Conservation (phyloP, 768 basidiomycete species). For the Tylopilus cervinicoccineus region DNA sequence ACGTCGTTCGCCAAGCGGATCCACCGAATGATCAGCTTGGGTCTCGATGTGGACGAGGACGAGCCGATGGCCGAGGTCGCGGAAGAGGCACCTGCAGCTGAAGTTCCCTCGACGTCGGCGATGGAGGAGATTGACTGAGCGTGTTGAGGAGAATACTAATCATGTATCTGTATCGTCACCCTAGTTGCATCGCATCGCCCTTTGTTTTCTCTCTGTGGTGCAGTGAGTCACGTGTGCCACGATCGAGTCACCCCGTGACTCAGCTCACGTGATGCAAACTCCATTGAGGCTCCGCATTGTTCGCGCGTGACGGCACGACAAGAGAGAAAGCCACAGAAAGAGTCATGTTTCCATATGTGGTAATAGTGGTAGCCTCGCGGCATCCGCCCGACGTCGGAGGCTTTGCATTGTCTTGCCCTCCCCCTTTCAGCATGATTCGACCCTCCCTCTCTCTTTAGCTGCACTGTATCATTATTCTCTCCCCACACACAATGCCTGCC, state of each 20-base stretch:
- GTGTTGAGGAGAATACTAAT: slow-evolving; percentile 1
- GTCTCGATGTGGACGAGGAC: slow-evolving; percentile 86
- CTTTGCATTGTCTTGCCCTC: slow-evolving; percentile 21
- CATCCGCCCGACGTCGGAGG: slow-evolving; percentile 8
- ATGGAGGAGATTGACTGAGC: slow-evolving; percentile 97
- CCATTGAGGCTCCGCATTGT: slow-evolving; percentile 26
- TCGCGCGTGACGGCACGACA: slow-evolving; percentile 4
- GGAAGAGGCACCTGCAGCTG: slow-evolving; percentile 50
- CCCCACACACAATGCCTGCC: slow-evolving; percentile 34
- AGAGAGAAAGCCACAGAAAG: not conserved
- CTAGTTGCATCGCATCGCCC: slow-evolving; percentile 24
- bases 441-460: slow-evolving; percentile 30
- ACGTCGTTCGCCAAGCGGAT: slow-evolving; percentile 94
- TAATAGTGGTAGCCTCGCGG: slow-evolving; percentile 20
- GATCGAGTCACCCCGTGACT: slow-evolving; percentile 1
- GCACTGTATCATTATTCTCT: slow-evolving; percentile 34
- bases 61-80: slow-evolving; percentile 35
- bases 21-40: slow-evolving; percentile 92
- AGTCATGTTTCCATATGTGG: slow-evolving; percentile 28
- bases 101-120: slow-evolving; percentile 66
- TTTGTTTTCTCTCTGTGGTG: too few relatives aligned
- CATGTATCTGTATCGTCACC: slow-evolving; percentile 26
- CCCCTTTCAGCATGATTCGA: slow-evolving; percentile 22
- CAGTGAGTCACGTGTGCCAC: not conserved
- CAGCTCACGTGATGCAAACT: too few relatives aligned